Percentiles rank a stretch among this genome's conserved stretches.
Conservation (phyloP, 768 basidiomycete genomes). For the Tylopilus cervinicoccineus region DNA sequence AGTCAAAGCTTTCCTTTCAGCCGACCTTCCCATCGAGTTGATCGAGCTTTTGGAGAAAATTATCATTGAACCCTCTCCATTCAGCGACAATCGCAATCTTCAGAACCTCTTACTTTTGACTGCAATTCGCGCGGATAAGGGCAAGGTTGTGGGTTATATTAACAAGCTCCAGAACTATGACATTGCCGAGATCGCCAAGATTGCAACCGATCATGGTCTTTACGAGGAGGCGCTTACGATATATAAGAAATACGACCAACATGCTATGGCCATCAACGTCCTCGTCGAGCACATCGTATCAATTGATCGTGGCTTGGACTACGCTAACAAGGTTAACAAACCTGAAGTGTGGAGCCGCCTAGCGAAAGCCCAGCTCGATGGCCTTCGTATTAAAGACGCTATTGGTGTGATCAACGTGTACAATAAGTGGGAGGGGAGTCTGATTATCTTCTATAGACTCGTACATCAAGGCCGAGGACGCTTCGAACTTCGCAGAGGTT, state of each 20-base stretch:
- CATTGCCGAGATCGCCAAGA: slow-evolving; percentile 89
- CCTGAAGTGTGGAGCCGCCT: slow-evolving; percentile 97
- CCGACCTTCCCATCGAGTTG: slow-evolving; percentile 94
- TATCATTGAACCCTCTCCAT: slow-evolving; percentile 93
- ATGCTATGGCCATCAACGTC: slow-evolving; percentile 94
- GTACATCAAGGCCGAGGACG: slow-evolving; percentile 96
- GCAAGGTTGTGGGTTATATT: slow-evolving; percentile 97
- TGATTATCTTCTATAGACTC: slow-evolving; percentile 57
- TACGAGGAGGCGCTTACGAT: slow-evolving; percentile 96
- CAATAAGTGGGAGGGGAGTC: background rate
- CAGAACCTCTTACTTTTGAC: slow-evolving; percentile 95
- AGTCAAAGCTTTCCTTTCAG: slow-evolving; percentile 97
- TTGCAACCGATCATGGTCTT: slow-evolving; percentile 92
- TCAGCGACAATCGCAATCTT: slow-evolving; percentile 95
- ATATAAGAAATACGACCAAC: slow-evolving; percentile 96
- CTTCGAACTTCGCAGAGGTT: slow-evolving; percentile 90
- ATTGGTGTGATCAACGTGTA: slow-evolving; percentile 59
- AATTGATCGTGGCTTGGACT: slow-evolving; percentile 93
- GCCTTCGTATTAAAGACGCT: slow-evolving; percentile 95
- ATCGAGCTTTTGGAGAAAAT: slow-evolving; percentile 99
- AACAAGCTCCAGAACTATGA: slow-evolving; percentile 97
- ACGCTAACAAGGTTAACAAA: slow-evolving; percentile 92
- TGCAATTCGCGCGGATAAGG: slow-evolving; percentile 95
- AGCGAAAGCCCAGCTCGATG: slow-evolving; percentile 98
- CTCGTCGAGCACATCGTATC: slow-evolving; percentile 98